Conservation (phyloP, 768 basidiomycete genomes). For the Kondoa malvinella region DNA sequence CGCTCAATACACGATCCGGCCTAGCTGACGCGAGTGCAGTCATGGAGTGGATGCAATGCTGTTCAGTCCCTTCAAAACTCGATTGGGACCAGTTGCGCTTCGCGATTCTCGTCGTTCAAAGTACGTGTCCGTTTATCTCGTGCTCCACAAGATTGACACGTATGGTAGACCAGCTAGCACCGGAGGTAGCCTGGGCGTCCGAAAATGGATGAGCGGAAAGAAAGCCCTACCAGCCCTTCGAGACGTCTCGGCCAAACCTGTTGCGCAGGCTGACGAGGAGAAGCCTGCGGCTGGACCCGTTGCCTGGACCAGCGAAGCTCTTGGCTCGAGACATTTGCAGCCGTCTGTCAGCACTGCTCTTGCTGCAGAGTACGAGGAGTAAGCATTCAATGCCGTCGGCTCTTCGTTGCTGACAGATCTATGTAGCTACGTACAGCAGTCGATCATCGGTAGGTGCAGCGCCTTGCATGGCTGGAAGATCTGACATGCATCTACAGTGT, state of each 20-base stretch:
- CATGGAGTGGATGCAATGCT: constrained; percentile 24
- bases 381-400: neutral
- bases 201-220: neutral
- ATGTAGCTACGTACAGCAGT: neutral
- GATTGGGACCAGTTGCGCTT: constrained; percentile 30
- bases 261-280: neutral
- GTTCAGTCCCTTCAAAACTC: constrained; percentile 59
- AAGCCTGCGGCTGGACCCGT: neutral
- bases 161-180: neutral
- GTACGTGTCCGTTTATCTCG: too few relatives aligned
- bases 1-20: neutral
- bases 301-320: constrained; percentile 20
- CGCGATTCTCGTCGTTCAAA: constrained; percentile 31
- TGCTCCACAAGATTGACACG: neutral
- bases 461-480: neutral
- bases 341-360: constrained; percentile 21
- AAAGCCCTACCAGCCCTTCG: neutral
- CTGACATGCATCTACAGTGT: neutral
- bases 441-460: neutral
- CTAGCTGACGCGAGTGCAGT: neutral
- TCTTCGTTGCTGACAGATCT: neutral
- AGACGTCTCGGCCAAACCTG: neutral
- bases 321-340: constrained; percentile 18
- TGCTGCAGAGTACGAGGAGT: constrained; percentile 24
- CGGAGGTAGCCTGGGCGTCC: neutral